phyloP scores from a whole-genome alignment of 2,329 filamentous ascomycete species.

The Cladosporium oxysporum region DNA sequence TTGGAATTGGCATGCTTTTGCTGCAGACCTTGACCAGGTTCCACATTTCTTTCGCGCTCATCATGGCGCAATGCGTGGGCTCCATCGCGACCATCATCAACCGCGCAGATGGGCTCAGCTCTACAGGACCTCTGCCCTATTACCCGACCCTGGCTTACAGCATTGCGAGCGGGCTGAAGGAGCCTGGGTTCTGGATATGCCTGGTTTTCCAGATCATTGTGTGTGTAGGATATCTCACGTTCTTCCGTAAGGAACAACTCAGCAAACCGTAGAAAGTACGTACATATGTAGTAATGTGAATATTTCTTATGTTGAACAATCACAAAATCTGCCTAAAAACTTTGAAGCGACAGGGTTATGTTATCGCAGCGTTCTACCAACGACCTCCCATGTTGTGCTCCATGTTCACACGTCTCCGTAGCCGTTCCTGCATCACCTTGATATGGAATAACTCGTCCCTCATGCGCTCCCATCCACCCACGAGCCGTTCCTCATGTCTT shows the following conservation, averaged over 20 bases:
- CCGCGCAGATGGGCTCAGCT: slow-evolving; percentile 61
- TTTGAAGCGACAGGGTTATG: not conserved
- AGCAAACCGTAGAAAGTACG: slow-evolving; percentile 49
- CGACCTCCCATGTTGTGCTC: not conserved
- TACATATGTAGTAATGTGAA: slow-evolving; percentile 1
- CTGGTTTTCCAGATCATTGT: slow-evolving; percentile 59
- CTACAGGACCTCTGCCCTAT: slow-evolving; percentile 60
- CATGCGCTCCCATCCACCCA: not conserved
- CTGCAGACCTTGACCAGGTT: slow-evolving; percentile 63
- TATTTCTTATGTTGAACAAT: not conserved
- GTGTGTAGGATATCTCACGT: slow-evolving; percentile 58
- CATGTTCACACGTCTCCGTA: not conserved
- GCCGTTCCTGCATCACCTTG: not conserved
- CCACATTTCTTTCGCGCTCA: slow-evolving; percentile 63
- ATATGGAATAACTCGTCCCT: not conserved
- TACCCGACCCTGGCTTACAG: slow-evolving; percentile 62
- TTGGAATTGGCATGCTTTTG: slow-evolving; percentile 68
- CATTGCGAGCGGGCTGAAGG: slow-evolving; percentile 48
- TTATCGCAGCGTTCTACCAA: not conserved
- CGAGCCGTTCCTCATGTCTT: not conserved
- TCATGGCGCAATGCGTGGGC: slow-evolving; percentile 63
- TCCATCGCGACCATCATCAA: slow-evolving; percentile 63
- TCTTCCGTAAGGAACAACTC: slow-evolving; percentile 61
- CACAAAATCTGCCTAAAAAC: not conserved
- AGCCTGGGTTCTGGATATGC: slow-evolving; percentile 64